These are phyloP conservation scores for Batkoa obscura DNA, from an alignment of 371 early-diverging fungal genomes.

Conservation along the genomic window DNA sequence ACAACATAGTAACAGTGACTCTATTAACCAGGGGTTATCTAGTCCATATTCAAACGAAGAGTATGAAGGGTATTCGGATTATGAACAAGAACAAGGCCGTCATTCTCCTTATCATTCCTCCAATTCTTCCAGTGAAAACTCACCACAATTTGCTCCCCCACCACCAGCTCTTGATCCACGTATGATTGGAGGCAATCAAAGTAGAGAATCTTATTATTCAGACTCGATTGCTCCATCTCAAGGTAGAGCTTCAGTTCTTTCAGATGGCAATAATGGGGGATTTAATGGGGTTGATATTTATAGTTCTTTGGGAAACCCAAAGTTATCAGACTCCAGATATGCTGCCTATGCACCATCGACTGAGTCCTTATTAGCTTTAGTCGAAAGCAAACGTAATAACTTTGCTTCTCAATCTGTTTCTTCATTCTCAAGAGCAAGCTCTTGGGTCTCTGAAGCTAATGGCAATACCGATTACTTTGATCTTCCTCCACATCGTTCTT, in stretches of 20 bases:
- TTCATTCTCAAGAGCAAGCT: slow-evolving; percentile 21
- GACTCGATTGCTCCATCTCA: not conserved
- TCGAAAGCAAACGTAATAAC: slow-evolving; percentile 40
- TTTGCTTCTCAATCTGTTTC: not conserved
- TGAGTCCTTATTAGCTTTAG: slow-evolving; percentile 45
- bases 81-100: not conserved
- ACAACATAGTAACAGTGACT: not conserved
- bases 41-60: not conserved
- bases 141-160: not conserved
- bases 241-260: not conserved
- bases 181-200: not conserved
- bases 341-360: slow-evolving; percentile 49
- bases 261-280: not conserved
- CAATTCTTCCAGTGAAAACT: not conserved
- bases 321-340: slow-evolving; percentile 37
- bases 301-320: slow-evolving; percentile 30
- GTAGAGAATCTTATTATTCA: not conserved
- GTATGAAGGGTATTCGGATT: slow-evolving; percentile 1
- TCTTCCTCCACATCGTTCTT: not conserved
- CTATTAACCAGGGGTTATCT: not conserved
- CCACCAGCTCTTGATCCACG: not conserved
- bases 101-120: slow-evolving; percentile 4
- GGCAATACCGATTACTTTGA: not conserved
- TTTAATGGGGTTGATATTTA: slow-evolving; percentile 33
- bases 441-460: not conserved